Evolutionary conservation across 129 eudicot genomes (phyloP).

Genomic region (Heracleum sosnowskyi): DNA sequence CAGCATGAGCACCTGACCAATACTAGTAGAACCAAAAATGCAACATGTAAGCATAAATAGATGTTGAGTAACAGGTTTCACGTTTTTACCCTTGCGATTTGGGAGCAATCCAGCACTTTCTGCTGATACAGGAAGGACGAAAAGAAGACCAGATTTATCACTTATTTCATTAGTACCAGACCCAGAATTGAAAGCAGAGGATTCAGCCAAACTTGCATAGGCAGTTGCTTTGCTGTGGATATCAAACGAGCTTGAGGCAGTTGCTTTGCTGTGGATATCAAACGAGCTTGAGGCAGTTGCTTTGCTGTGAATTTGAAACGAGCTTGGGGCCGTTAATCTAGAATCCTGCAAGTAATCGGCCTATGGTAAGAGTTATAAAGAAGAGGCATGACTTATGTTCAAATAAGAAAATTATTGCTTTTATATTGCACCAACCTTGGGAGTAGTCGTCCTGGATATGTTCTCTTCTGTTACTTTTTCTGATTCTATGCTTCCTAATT

Average conservation of each 20-base stretch:
- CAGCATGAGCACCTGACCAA: neutral
- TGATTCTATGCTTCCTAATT: conserved; percentile 30
- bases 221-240: conserved; percentile 70
- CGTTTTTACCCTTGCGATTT: conserved; percentile 43
- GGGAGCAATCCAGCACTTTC: conserved; percentile 82
- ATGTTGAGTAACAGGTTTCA: neutral
- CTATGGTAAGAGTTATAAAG: neutral
- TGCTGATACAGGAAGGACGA: conserved; percentile 88
- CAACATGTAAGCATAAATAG: neutral
- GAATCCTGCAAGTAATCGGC: conserved; percentile 35
- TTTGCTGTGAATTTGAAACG: conserved; percentile 54
- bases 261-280: conserved; percentile 54
- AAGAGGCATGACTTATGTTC: neutral
- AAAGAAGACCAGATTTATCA: conserved; percentile 62
- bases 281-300: conserved; percentile 35
- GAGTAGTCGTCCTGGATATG: conserved; percentile 7
- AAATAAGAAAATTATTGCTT: neutral
- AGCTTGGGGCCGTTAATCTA: conserved; percentile 24
- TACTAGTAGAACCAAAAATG: neutral
- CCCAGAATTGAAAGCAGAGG: conserved; percentile 31
- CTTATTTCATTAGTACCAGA: conserved; percentile 31
- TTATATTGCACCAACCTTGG: conserved; percentile 22
- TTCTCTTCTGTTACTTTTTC: conserved; percentile 25
- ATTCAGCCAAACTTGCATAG: conserved; percentile 62
- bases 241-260: conserved; percentile 34